Evolutionary conservation across 202 grass and related monocot genomes (phyloP), one percentile per base, ranked within the genome.

Genomic region (Saccharum hybrid): DNA sequence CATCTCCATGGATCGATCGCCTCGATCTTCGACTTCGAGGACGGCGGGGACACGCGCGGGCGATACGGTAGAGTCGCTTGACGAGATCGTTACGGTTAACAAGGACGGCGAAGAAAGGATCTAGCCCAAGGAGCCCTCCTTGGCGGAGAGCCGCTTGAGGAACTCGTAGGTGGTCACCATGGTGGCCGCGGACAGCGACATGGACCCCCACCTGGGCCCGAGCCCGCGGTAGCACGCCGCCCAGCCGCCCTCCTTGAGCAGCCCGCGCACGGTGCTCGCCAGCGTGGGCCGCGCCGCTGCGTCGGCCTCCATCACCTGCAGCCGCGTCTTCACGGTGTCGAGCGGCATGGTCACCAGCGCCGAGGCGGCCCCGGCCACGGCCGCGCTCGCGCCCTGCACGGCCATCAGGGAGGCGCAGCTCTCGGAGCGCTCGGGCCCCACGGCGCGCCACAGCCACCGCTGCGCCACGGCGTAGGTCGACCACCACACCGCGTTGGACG

Each of bases 111-210:
- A 15, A 51, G 12, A 19, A 15, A 15, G 12, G 4, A 48, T 39
- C 68, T 77, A 85, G 45, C 82, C 78, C n/a, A 82, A 51, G 56
- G 84, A 89, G 23, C 81, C 87, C 18, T 94, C 91, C 90, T 98
- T 97, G 8, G 93, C 85, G 15, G 93, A 96, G 21, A 98, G 76
- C 10, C 93, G 89, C 84, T 98, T 98, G 31, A 98, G 71, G 82
- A 94, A 86, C 88, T 98, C 96, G 78, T 98, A 98, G 46, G 96
- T 96, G 79, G 93, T 98, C 43, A 94, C 94, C 96, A 98, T 98
- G 83, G 96, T 98, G 21, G 93, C 89, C 6, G 93, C 91, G 2
- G 96, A 98, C 10, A 98, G 69, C 56, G 92, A 94, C 91, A 90
- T 96, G 69, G 93, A 96, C 4, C 69, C 93, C 93, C 96, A 98